phyloP scores from a whole-genome alignment of 2,329 filamentous ascomycete genomes.

The Phyllosticta paracitricarpa region DNA sequence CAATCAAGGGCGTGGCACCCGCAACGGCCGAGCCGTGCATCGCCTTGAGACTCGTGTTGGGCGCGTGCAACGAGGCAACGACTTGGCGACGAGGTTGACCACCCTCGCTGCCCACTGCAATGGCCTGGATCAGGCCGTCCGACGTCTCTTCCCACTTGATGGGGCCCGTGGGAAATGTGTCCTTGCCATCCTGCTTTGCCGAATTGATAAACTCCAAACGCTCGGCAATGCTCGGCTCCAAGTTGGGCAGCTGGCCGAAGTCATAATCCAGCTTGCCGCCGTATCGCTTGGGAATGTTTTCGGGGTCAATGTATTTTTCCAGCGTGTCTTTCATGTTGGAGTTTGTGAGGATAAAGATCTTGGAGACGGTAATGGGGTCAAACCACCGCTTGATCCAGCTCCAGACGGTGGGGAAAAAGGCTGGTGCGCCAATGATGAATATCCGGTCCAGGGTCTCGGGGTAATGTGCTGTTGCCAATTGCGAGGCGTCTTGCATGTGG shows the following conservation, averaged over 20 bases:
- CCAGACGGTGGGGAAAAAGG: slow-evolving; percentile 90
- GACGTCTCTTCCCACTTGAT: slow-evolving; percentile 36
- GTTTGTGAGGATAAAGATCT: slow-evolving; percentile 80
- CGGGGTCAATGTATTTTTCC: slow-evolving; percentile 67
- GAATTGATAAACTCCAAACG: slow-evolving; percentile 32
- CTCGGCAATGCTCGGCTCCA: slow-evolving; percentile 49
- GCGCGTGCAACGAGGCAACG: slow-evolving; percentile 29
- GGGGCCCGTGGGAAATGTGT: slow-evolving; percentile 38
- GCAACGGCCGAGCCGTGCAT: slow-evolving; percentile 16
- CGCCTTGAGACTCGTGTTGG: slow-evolving; percentile 19
- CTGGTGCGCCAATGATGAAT: slow-evolving; percentile 79
- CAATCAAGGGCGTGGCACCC: slow-evolving; percentile 15
- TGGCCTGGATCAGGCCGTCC: slow-evolving; percentile 34
- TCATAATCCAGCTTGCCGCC: slow-evolving; percentile 76
- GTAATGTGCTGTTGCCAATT: slow-evolving; percentile 84
- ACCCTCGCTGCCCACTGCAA: slow-evolving; percentile 35
- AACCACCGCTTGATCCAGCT: slow-evolving; percentile 95
- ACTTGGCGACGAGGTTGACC: slow-evolving; percentile 30
- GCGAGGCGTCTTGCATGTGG: slow-evolving; percentile 89
- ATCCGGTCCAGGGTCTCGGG: slow-evolving; percentile 85
- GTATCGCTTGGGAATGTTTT: slow-evolving; percentile 81
- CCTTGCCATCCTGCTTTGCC: slow-evolving; percentile 21
- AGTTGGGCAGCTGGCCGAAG: slow-evolving; percentile 63
- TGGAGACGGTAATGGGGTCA: slow-evolving; percentile 70
- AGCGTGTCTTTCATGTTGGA: slow-evolving; percentile 69